Conservation (phyloP, 2,329 filamentous ascomycete species). For the Botrytis cinerea region DNA sequence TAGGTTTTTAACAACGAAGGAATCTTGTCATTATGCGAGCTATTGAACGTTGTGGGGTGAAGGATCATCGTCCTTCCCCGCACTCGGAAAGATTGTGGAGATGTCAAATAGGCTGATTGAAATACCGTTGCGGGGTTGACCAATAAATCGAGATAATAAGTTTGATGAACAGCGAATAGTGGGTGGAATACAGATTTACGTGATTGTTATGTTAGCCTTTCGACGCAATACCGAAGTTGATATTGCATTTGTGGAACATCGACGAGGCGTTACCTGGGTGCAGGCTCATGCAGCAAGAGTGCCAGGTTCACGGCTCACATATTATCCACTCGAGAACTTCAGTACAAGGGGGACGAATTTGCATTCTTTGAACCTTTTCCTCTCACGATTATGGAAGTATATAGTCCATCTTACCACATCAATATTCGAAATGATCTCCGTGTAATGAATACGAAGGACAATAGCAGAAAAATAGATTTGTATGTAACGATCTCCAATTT, state of each 20-base stretch:
- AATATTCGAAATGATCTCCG: background rate
- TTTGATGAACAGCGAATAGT: background rate
- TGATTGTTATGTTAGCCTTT: background rate
- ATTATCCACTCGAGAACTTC: background rate
- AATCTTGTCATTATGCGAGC: background rate
- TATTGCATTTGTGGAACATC: background rate
- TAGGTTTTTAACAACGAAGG: background rate
- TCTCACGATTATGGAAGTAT: background rate
- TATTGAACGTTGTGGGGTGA: background rate
- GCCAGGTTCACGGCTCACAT: background rate
- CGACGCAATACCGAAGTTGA: background rate
- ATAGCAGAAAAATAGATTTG: background rate
- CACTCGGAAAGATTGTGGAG: background rate
- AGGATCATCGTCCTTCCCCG: slow-evolving; percentile 11
- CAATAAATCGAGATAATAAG: background rate
- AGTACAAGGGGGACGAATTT: background rate
- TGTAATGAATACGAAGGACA: background rate
- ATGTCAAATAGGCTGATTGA: background rate
- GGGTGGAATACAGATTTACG: background rate
- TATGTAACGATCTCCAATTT: background rate
- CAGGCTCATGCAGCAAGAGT: background rate
- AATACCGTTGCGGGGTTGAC: slow-evolving; percentile 3
- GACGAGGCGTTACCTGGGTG: background rate
- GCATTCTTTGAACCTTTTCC: background rate
- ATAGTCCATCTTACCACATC: too few relatives aligned